Conservation (phyloP, 345 rosid genomes). For the Salix dunnii region DNA sequence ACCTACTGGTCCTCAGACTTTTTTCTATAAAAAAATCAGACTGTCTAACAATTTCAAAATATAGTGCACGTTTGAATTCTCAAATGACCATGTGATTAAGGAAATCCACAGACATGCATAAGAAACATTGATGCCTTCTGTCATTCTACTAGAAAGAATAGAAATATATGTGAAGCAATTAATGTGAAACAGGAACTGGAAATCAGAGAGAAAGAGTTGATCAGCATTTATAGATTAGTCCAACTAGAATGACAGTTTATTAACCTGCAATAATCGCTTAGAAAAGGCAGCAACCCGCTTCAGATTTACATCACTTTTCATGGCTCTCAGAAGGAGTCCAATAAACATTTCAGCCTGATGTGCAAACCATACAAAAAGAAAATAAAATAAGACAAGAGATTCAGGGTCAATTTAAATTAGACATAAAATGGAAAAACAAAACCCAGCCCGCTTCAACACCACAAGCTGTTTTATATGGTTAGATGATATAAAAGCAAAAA, state of each 20-base stretch:
- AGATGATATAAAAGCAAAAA: no score
- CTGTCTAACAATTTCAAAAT: no score
- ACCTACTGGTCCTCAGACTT: background rate
- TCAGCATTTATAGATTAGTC: background rate
- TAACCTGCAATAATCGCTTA: slow-evolving; percentile 90
- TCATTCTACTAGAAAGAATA: background rate
- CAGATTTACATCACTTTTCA: slow-evolving; percentile 83
- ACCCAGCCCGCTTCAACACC: no score
- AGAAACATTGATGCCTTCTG: background rate
- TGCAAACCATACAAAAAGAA: background rate
- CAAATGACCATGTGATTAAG: background rate
- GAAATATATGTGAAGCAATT: no score
- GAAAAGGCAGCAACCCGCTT: slow-evolving; percentile 85
- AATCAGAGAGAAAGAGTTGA: background rate
- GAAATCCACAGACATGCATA: background rate
- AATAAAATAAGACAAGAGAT: background rate
- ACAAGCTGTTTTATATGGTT: no score
- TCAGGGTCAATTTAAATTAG: background rate
- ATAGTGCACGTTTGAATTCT: no score
- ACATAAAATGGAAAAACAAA: background rate
- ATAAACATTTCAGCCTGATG: slow-evolving; percentile 91
- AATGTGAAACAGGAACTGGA: no score
- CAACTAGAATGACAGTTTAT: background rate
- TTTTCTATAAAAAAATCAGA: no score
- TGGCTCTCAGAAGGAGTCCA: slow-evolving; percentile 85